These are phyloP conservation scores for Metschnikowia bowlesiae DNA, from an alignment of 805 yeast species.

Conservation along the genomic window DNA sequence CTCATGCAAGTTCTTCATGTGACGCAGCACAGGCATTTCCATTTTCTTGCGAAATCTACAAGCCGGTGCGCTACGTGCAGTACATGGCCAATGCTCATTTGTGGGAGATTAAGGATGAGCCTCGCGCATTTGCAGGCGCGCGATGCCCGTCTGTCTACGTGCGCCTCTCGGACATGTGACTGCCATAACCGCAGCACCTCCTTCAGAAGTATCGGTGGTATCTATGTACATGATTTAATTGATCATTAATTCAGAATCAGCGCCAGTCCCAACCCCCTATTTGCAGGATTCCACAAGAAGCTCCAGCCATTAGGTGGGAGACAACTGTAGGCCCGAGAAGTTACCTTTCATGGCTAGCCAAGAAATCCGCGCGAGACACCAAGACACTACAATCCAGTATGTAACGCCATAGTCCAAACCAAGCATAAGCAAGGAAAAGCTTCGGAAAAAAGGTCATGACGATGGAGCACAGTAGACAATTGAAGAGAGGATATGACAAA, in stretches of 20 bases:
- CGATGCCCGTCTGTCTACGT: background rate
- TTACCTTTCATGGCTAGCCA: background rate
- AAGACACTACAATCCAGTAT: too few relatives aligned
- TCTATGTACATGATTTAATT: background rate
- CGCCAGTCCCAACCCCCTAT: background rate
- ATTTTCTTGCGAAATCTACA: conserved; percentile 1
- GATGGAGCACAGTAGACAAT: background rate
- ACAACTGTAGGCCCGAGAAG: background rate
- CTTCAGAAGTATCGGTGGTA: background rate
- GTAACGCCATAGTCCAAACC: too few relatives aligned
- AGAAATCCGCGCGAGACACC: background rate
- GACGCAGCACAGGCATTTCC: conserved; percentile 3
- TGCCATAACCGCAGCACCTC: background rate
- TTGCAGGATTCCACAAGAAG: background rate
- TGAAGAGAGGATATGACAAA: background rate
- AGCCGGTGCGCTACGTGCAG: conserved; percentile 8
- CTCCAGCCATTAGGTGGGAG: background rate
- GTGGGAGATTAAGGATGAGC: conserved; percentile 13
- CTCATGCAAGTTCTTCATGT: conserved; percentile 1
- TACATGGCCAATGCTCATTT: conserved; percentile 10
- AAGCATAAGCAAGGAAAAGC: too few relatives aligned
- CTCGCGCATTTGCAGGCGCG: background rate
- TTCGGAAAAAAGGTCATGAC: background rate
- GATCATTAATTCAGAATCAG: background rate
- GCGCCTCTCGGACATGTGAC: background rate